These are phyloP conservation scores for Plasmodium yoelii DNA, from an alignment of 169 alveolate genomes.

Conservation along the genomic window DNA sequence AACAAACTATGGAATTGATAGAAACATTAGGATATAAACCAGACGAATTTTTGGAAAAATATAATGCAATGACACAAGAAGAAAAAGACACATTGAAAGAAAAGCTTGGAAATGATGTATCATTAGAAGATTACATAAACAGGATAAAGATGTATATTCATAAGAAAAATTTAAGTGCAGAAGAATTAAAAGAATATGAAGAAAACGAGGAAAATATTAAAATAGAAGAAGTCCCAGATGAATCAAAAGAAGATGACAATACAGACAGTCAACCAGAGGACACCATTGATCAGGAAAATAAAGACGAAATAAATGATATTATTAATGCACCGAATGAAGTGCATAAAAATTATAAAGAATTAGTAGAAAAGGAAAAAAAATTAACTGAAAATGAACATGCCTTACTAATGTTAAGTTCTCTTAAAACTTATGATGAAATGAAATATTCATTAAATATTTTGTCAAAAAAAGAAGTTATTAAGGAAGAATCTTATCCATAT, in stretches of 20 bases:
- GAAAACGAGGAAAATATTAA: neutral
- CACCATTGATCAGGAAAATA: neutral
- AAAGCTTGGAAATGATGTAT: constrained; percentile 38
- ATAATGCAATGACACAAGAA: constrained; percentile 38
- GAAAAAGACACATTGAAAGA: constrained; percentile 35
- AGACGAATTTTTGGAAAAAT: constrained; percentile 37
- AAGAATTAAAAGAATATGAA: neutral
- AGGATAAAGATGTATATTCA: constrained; percentile 19
- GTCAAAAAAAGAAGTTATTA: constrained; percentile 29
- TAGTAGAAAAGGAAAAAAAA: constrained; percentile 21
- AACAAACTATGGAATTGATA: constrained; percentile 10
- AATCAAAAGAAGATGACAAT: constrained; percentile 1
- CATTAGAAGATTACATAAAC: constrained; percentile 31
- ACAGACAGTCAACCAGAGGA: neutral
- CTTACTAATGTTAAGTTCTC: constrained; percentile 37
- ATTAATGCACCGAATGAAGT: constrained; percentile 16
- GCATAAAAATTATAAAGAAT: constrained; percentile 11
- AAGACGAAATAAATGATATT: neutral
- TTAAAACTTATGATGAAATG: constrained; percentile 21
- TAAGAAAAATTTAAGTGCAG: constrained; percentile 14
- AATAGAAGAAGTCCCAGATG: neutral
- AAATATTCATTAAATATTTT: constrained; percentile 47
- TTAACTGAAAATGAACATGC: constrained; percentile 24
- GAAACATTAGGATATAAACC: constrained; percentile 45
- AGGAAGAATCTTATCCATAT: constrained; percentile 13